A percentile compares a stretch with the other conserved stretches of the same genome.
Evolutionary conservation across 2,329 filamentous ascomycete genomes (phyloP).

Genomic region (Aspergillus pseudotamarii): DNA sequence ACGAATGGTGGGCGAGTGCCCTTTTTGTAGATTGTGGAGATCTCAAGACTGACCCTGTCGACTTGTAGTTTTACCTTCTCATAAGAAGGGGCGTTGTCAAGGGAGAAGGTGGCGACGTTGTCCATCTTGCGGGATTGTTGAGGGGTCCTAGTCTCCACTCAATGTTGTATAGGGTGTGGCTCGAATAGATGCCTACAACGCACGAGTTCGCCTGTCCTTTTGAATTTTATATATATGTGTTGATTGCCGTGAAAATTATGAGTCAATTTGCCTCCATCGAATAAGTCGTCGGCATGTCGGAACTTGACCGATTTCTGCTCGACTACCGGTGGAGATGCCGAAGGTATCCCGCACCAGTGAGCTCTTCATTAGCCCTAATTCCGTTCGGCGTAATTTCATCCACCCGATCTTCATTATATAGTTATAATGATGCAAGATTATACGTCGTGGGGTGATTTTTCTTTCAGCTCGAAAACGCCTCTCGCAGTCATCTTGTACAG

Average conservation of each 20-base stretch:
- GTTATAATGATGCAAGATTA: background rate
- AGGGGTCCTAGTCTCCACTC: background rate
- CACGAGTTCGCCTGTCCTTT: background rate
- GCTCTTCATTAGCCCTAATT: background rate
- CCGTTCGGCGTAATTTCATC: background rate
- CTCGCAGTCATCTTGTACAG: background rate
- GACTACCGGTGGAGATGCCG: background rate
- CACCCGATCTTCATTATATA: background rate
- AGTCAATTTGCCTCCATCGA: background rate
- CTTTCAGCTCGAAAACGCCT: background rate
- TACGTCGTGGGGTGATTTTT: background rate
- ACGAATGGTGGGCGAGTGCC: slow-evolving; percentile 21
- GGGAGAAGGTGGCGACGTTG: background rate
- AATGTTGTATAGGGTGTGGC: background rate
- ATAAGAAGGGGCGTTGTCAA: background rate
- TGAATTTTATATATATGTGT: background rate
- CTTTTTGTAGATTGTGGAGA: slow-evolving; percentile 24
- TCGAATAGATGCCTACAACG: background rate
- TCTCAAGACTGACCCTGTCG: slow-evolving; percentile 23
- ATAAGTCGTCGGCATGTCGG: background rate
- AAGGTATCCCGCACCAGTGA: background rate
- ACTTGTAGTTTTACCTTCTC: slow-evolving; percentile 16
- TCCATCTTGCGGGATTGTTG: background rate
- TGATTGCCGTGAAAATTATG: background rate
- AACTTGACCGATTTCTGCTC: background rate